phyloP scores from a whole-genome alignment of 2,329 filamentous ascomycete genomes.

The Trichoderma asperellum region DNA sequence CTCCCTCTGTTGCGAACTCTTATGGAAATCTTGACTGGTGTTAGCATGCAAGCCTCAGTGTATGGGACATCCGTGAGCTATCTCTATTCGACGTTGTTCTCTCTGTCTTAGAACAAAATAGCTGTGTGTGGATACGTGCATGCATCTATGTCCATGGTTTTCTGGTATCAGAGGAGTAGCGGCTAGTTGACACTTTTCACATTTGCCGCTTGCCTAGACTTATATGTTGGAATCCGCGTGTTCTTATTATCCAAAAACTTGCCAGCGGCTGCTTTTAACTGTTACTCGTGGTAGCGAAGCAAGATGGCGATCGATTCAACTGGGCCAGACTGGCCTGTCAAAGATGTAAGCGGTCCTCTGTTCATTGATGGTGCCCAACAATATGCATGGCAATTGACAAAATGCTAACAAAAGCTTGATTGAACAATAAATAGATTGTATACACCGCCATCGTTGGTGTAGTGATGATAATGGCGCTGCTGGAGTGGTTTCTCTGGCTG shows the following conservation, averaged over 20 bases:
- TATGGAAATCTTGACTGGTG: background rate
- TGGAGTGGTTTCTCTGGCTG: conserved; percentile 96
- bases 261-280: background rate
- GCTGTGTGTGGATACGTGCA: background rate
- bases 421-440: conserved; percentile 64
- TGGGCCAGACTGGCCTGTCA: conserved; percentile 55
- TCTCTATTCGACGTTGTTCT: background rate
- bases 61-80: background rate
- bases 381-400: background rate
- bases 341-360: conserved; percentile 42
- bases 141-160: background rate
- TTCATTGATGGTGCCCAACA: background rate
- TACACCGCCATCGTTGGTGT: conserved; percentile 81
- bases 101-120: background rate
- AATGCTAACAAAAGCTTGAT: background rate
- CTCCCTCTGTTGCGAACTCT: background rate
- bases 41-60: background rate
- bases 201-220: background rate
- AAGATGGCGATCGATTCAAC: conserved; percentile 44
- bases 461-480: conserved; percentile 79
- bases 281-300: background rate
- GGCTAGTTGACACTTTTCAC: background rate
- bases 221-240: background rate
- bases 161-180: background rate
- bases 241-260: background rate